Percentiles rank a stretch among this genome's conserved stretches.
phyloP scores from a whole-genome alignment of 2,329 filamentous ascomycete species.

The Ophiostoma piceae region DNA sequence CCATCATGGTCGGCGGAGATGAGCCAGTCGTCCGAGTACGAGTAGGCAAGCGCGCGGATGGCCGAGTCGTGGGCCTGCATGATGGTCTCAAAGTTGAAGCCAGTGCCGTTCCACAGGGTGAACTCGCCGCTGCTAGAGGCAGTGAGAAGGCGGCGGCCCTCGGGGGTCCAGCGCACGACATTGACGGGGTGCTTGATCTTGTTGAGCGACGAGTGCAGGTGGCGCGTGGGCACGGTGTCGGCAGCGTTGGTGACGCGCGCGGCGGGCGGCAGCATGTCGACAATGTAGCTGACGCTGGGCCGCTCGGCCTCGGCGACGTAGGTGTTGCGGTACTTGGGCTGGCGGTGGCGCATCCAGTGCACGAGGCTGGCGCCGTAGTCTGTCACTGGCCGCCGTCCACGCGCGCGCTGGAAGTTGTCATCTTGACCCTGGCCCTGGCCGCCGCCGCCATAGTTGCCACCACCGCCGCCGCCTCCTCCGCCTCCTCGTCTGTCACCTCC shows the following conservation, averaged over 20 bases:
- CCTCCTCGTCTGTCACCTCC: slow-evolving; percentile 20
- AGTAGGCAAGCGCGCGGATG: slow-evolving; percentile 78
- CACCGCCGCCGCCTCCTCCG: slow-evolving; percentile 19
- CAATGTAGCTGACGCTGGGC: slow-evolving; percentile 81
- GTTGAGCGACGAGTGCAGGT: slow-evolving; percentile 95
- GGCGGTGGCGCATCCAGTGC: slow-evolving; percentile 83
- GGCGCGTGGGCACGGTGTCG: slow-evolving; percentile 87
- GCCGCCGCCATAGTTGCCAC: slow-evolving; percentile 15
- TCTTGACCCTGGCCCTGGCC: slow-evolving; percentile 19
- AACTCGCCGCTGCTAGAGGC: slow-evolving; percentile 97
- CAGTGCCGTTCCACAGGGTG: slow-evolving; percentile 96
- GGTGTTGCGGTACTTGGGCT: slow-evolving; percentile 66
- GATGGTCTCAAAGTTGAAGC: slow-evolving; percentile 99
- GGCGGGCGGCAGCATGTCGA: slow-evolving; percentile 86
- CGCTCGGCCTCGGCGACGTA: slow-evolving; percentile 73
- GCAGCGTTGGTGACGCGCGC: slow-evolving; percentile 69
- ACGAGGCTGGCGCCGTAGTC: slow-evolving; percentile 88
- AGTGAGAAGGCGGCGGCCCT: slow-evolving; percentile 84
- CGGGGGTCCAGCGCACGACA: slow-evolving; percentile 94
- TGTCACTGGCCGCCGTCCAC: slow-evolving; percentile 62
- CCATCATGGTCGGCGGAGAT: slow-evolving; percentile 94
- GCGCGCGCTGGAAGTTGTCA: slow-evolving; percentile 23
- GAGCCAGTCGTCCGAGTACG: slow-evolving; percentile 94
- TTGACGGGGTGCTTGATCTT: slow-evolving; percentile 98
- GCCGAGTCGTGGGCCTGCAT: slow-evolving; percentile 95